Evolutionary conservation across 1,284 basidiomycete species (phyloP), one percentile per base, ranked within the genome.

Genomic region (Mrakiaceae sp.): DNA sequence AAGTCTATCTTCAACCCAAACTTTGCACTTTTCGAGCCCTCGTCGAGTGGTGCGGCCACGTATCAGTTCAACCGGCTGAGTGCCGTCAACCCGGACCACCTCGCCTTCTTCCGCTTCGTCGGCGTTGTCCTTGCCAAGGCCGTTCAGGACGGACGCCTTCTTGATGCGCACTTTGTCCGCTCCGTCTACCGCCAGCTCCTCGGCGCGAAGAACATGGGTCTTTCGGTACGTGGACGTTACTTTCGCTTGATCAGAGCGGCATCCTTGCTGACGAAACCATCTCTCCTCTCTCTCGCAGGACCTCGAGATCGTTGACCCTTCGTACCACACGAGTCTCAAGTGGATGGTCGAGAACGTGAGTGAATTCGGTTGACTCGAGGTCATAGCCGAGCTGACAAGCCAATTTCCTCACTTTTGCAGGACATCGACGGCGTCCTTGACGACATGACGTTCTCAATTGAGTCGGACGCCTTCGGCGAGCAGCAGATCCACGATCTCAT

Each of bases 1-100:
- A 83, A 93, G 63, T 94, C 97, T 75, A 99, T 99, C 88, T 98
- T 99, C 78, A 93, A 99, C 74, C 94, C 96, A n/a, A 91, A 96
- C 78, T 97, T 98, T 72, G 93, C 59, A 27, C 46, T 73, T 27
- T 99, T 98, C 83, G 91, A 97, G 74, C 95, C 95, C 9, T 97
- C 92, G 73, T 91, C 92, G 0, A 93, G 92, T 5, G 93, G 97
- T 75, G 84, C 86, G 70, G 83, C 90, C 66, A 97, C 93, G 2
- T 97, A 98, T 74, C 93, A 97, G 75, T 94, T 95, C 5, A 96
- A 98, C 79, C 91, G 94, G 48, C 6, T 56, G 58, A 50, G 59
- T 63, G 67, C 71, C 7, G 71, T 76, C 72, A 97, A 98, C 73
- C 88, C 88, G 4, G 91, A 98, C 72, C 95, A 98, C 77, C 78